Base-by-base conservation (phyloP, 805 yeast genomes). In the Yarrowia porcina region DNA sequence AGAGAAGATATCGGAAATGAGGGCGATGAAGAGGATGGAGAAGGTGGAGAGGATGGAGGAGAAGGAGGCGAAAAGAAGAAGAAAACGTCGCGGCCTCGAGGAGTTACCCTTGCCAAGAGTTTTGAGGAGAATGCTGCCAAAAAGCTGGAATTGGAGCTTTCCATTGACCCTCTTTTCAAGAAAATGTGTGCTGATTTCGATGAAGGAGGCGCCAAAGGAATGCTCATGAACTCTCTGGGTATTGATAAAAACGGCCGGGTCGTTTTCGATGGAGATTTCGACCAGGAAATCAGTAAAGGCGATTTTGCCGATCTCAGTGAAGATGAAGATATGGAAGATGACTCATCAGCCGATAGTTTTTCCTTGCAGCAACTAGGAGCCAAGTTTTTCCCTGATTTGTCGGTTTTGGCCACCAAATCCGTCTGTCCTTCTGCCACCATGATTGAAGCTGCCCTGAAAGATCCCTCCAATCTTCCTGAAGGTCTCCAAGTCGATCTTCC, bases 341-440 rank as follows among this genome's bases (percentile, higher is more conserved):
- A 63, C 13, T 64, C 60, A 45, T 64, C 60, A 45, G 52, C 61
- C 61, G 41, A 38, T 13, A 17, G 49, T 36, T 28, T 63, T 54
- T 41, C 74, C 61, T 32, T 74, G 15, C 66, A 67, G 42, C 50
- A 60, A 38, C 60, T 70, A 15, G 36, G 66, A 13, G 56, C 35
- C 21, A 54, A 63, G 27, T 73, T 62, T 54, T 67, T 73, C 57
- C 67, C 71, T 9, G 69, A 69, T 35, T n/a, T 71, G 32, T 54
- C 62, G 7, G 49, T 33, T 17, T 23, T 67, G 12, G 72, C 68
- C 32, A 27, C 59, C 13, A 61, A 66, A 49, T 68, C 67, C 44
- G 76, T 91, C 1, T 89, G 96, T 67, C 93, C 96, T 0, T 88
- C 96, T 0, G 76, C 89, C 66, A 78, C 75, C 8, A 85, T 85